phyloP scores from a whole-genome alignment of 108 stramenopile species.

The Epithemia pelagica region DNA sequence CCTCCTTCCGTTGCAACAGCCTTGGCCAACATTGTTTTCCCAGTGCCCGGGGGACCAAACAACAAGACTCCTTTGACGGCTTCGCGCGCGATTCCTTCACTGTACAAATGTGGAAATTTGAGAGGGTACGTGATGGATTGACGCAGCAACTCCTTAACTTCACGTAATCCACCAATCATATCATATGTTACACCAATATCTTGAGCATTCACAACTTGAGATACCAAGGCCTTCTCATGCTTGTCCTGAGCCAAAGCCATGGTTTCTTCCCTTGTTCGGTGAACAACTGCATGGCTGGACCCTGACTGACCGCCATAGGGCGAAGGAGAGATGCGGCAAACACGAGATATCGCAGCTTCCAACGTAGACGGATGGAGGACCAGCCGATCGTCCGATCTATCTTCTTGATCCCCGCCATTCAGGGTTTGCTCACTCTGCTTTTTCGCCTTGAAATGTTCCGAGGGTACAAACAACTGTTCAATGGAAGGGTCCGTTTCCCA shows the following conservation, averaged over 20 bases:
- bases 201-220: slow-evolving; percentile 78
- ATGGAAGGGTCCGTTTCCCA: slow-evolving; percentile 46
- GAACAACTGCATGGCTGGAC: slow-evolving; percentile 32
- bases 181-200: slow-evolving; percentile 95
- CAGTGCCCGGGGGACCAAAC: slow-evolving; percentile 91
- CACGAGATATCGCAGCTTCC: slow-evolving; percentile 62
- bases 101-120: slow-evolving; percentile 92
- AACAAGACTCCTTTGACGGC: slow-evolving; percentile 95
- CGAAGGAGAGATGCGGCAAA: slow-evolving; percentile 72
- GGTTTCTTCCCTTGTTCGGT: slow-evolving; percentile 74
- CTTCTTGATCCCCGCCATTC: slow-evolving; percentile 20
- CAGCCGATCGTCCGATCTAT: slow-evolving; percentile 9
- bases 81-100: slow-evolving; percentile 89
- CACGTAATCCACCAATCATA: slow-evolving; percentile 89
- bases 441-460: slow-evolving; percentile 8
- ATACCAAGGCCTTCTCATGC: slow-evolving; percentile 80
- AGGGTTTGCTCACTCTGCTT: slow-evolving; percentile 6
- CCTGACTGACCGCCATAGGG: slow-evolving; percentile 60
- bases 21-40: slow-evolving; percentile 93
- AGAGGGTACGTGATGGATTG: slow-evolving; percentile 95
- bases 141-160: slow-evolving; percentile 90
- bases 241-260: slow-evolving; percentile 84
- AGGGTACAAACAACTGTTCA: slow-evolving; percentile 32
- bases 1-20: slow-evolving; percentile 98
- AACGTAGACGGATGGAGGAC: slow-evolving; percentile 68